Evolutionary conservation across 495 filamentous ascomycete species (phyloP).

Genomic region (Trichoderma parareesei): DNA sequence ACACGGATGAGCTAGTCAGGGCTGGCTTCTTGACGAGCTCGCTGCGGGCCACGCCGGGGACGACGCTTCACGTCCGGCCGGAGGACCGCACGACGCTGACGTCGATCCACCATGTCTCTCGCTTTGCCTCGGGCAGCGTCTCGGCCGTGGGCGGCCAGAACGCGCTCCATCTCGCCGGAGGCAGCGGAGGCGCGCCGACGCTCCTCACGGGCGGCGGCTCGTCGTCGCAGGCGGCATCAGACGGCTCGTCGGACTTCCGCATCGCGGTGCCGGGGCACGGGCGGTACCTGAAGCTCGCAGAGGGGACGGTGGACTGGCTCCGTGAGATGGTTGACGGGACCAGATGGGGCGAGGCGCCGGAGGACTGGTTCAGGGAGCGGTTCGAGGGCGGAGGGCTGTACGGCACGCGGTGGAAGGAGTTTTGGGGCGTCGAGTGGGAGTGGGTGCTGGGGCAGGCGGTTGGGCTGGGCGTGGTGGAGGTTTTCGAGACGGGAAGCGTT

Average conservation of each 20-base stretch:
- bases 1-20: conserved; percentile 49
- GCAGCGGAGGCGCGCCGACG: conserved; percentile 25
- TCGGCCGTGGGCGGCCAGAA: conserved; percentile 54
- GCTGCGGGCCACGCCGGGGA: conserved; percentile 22
- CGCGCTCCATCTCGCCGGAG: conserved; percentile 46
- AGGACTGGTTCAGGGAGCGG: conserved; percentile 58
- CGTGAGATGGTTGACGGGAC: conserved; percentile 57
- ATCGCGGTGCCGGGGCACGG: conserved; percentile 70
- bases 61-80: conserved; percentile 42
- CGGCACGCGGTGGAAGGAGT: conserved; percentile 64
- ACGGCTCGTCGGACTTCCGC: conserved; percentile 31
- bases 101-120: conserved; percentile 45
- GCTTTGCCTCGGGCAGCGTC: conserved; percentile 53
- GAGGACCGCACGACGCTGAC: conserved; percentile 41
- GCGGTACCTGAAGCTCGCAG: conserved; percentile 62
- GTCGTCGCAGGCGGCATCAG: conserved; percentile 6
- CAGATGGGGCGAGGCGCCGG: conserved; percentile 54
- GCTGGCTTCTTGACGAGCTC: conserved; percentile 57
- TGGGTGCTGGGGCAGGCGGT: conserved; percentile 75
- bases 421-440: conserved; percentile 67
- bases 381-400: conserved; percentile 69
- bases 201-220: conserved; percentile 9
- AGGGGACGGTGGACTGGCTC: conserved; percentile 57
- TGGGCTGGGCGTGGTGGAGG: conserved; percentile 69
- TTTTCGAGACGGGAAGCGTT: conserved; percentile 79